These are phyloP conservation scores for Lactarius tabidus DNA, from an alignment of 768 basidiomycete species.

Conservation along the genomic window DNA sequence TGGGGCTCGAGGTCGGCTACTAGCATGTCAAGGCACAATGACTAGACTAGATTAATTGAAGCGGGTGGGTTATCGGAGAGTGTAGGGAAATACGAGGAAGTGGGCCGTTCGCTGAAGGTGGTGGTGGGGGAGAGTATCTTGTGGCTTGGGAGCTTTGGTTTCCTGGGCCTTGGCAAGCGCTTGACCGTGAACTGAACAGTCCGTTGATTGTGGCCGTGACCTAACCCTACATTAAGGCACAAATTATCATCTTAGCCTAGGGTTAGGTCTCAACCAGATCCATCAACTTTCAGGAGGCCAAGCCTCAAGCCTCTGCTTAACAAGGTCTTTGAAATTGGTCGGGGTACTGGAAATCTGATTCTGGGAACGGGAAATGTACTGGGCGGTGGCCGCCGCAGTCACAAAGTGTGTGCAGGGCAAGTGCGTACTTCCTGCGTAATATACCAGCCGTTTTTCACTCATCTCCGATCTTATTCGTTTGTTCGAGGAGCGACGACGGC, in stretches of 20 bases:
- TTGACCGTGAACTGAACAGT: neutral
- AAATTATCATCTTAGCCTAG: neutral
- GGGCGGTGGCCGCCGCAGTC: too few relatives aligned
- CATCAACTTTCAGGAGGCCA: too few relatives aligned
- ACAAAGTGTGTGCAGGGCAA: conserved; percentile 81
- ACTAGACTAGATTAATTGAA: neutral
- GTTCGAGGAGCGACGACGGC: conserved; percentile 91
- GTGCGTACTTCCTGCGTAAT: conserved; percentile 49
- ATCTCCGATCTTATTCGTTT: neutral
- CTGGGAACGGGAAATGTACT: too few relatives aligned
- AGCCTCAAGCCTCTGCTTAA: too few relatives aligned
- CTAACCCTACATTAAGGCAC: neutral
- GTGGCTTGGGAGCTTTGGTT: neutral
- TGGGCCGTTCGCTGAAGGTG: neutral
- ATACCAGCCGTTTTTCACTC: neutral
- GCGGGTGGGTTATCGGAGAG: neutral
- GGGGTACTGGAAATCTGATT: too few relatives aligned
- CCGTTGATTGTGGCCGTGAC: neutral
- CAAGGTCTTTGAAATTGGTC: conserved; percentile 86
- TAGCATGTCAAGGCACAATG: conserved; percentile 13
- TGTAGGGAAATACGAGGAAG: neutral
- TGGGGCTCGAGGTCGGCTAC: conserved; percentile 52
- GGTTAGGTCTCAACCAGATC: conserved; percentile 8
- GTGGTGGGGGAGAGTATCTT: neutral
- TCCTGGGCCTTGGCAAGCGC: neutral